Base-by-base conservation (phyloP, 306 rosid genomes). In the Astragalus membranaceus region DNA sequence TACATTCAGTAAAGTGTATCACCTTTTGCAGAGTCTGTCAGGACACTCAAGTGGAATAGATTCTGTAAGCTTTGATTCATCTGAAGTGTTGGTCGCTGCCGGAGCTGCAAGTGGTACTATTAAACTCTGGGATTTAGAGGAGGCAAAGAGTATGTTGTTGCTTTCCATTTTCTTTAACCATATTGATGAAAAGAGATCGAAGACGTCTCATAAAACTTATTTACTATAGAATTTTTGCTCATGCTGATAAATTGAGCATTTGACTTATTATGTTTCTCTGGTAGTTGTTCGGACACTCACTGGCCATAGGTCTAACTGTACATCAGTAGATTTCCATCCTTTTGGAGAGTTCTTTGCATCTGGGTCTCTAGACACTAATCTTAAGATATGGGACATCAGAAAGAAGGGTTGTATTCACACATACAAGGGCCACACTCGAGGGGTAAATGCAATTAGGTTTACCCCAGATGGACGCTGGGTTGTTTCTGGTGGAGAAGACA, bases 401-500 rank as follows among this genome's bases (percentile, higher is more conserved):
- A 94, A 91, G 94, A 94, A 94, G 80, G 97, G 96, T 67, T 94
- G 97, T 82, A 94, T 94, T 69, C 99, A 94, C 81, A 94, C 99
- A 6, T 94, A 94, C 95, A 94, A 94, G 74, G 97, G 99, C 65
- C 99, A 94, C 75, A 94, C 99, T 50, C 89, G 99, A 75, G 99
- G 99, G 72, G 99, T 94, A 60, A 94, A 89, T 85, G 95, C 96
- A 20, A 94, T 94, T 73, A 86, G 97, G 81, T 94, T 94, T 83
- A 94, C 99, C 76, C 99, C 99, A 8, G 99, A 94, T 86, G 99
- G 99, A 64, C 99, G 99, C 4, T 94, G 99, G 99, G 96, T 94
- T 82, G 99, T 94, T 69, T 94, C 99, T 36, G 96, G 99, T 70
- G 99, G 99, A 67, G 99, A 94, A 85, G 99, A 94, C 84, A 87